These are phyloP conservation scores for Fagopyrum esculentum DNA, from an alignment of 148 eudicot genomes.

Conservation along the genomic window DNA sequence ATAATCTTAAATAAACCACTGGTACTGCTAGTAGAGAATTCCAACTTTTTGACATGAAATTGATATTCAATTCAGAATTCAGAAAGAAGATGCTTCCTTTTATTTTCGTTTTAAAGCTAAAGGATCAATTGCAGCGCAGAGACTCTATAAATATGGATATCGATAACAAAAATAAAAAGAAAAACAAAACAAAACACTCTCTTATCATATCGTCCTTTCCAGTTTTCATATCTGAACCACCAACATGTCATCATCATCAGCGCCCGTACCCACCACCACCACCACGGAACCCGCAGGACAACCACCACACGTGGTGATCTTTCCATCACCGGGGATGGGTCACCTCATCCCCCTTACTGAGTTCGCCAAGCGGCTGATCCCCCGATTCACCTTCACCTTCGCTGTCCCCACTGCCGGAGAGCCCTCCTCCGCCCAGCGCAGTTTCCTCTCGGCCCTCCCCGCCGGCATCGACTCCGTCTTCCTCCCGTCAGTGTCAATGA, in stretches of 20 bases:
- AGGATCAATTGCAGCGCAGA: too few species aligned
- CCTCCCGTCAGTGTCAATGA: constrained; percentile 28
- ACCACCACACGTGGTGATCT: constrained; percentile 22
- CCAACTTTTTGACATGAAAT: too few species aligned
- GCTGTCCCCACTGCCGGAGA: constrained; percentile 19
- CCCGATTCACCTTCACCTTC: constrained; percentile 23
- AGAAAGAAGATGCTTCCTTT: too few species aligned
- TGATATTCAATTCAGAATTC: too few species aligned
- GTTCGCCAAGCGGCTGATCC: constrained; percentile 25
- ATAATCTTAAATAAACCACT: too few species aligned
- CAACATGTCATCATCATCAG: not conserved
- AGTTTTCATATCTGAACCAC: not conserved
- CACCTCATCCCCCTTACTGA: constrained; percentile 35
- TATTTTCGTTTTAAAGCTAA: too few species aligned
- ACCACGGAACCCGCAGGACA: not conserved
- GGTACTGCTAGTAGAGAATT: too few species aligned
- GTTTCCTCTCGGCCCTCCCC: constrained; percentile 24
- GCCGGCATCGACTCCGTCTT: constrained; percentile 14
- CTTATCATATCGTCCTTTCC: too few species aligned
- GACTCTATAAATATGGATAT: too few species aligned
- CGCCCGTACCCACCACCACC: not conserved
- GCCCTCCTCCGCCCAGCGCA: constrained; percentile 19
- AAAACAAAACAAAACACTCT: not conserved
- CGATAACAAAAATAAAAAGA: not conserved
- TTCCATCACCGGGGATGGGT: constrained; percentile 31